phyloP scores from a whole-genome alignment of 2,329 filamentous ascomycete species.

The Trichoderma polysporum region DNA sequence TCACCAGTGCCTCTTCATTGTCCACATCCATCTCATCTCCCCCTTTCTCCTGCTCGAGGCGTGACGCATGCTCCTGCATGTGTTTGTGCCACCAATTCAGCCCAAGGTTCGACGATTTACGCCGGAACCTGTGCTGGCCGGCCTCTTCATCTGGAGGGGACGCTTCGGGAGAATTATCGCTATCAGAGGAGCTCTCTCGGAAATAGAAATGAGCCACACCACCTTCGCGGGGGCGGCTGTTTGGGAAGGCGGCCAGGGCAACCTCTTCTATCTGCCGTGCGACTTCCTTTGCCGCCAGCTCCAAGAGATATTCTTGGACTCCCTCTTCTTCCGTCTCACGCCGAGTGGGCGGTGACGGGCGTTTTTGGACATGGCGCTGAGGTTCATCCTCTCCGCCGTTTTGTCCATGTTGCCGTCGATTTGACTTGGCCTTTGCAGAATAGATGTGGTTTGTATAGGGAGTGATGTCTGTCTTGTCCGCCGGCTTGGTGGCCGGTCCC shows the following conservation, averaged over 20 bases:
- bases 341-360: conserved; percentile 45
- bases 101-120: conserved; percentile 62
- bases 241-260: conserved; percentile 73
- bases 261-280: conserved; percentile 77
- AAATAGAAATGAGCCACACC: conserved; percentile 71
- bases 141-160: conserved; percentile 35
- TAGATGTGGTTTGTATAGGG: conserved; percentile 63
- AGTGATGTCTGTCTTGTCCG: conserved; percentile 71
- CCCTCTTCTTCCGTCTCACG: conserved; percentile 73
- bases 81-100: conserved; percentile 75
- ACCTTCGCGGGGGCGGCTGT: conserved; percentile 66
- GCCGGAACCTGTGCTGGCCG: conserved; percentile 40
- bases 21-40: conserved; percentile 31
- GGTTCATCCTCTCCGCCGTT: conserved; percentile 30
- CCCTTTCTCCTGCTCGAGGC: conserved; percentile 52
- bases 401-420: conserved; percentile 35
- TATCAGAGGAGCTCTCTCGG: conserved; percentile 61
- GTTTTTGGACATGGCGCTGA: conserved; percentile 30
- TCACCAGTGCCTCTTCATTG: conserved; percentile 23
- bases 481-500: conserved; percentile 60
- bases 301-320: conserved; percentile 73
- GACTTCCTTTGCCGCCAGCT: conserved; percentile 75
- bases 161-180: conserved; percentile 48
- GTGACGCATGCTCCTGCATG: conserved; percentile 75
- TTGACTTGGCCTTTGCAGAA: conserved; percentile 42